phyloP scores from a whole-genome alignment of 2,329 filamentous ascomycete species.

The Aquanectria penicillioides region DNA sequence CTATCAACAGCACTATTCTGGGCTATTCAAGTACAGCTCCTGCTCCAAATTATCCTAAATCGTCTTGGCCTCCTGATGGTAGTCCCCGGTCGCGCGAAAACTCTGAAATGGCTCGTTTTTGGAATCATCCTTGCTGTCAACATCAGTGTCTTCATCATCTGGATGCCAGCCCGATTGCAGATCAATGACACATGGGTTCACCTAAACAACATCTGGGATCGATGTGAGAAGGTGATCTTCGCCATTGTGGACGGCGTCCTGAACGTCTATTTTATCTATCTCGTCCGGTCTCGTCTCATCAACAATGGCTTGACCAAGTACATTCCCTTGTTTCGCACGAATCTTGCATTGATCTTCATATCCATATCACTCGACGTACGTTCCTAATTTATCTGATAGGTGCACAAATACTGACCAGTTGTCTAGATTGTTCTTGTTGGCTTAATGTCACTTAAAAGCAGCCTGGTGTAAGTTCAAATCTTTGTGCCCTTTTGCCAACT shows the following conservation, averaged over 20 bases:
- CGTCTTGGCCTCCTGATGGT: constrained; percentile 58
- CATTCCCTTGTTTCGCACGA: constrained; percentile 51
- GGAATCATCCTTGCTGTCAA: constrained; percentile 59
- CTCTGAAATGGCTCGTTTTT: constrained; percentile 57
- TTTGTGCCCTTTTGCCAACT: not conserved
- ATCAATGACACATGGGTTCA: constrained; percentile 52
- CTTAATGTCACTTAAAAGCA: constrained; percentile 41
- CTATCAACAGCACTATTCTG: constrained; percentile 38
- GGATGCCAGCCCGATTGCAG: constrained; percentile 62
- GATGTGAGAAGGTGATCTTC: constrained; percentile 62
- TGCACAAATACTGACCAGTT: not conserved
- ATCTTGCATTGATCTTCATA: constrained; percentile 37
- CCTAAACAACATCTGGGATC: constrained; percentile 63
- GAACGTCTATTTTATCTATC: constrained; percentile 61
- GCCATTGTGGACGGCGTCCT: constrained; percentile 57
- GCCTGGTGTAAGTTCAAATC: constrained; percentile 33
- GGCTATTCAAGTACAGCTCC: constrained; percentile 58
- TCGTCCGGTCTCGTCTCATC: constrained; percentile 56
- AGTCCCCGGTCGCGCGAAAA: constrained; percentile 46
- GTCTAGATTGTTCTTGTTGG: constrained; percentile 37
- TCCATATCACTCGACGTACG: constrained; percentile 42
- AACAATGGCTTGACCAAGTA: constrained; percentile 60
- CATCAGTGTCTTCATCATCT: constrained; percentile 63
- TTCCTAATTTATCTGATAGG: fast-evolving
- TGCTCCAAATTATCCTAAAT: constrained; percentile 66